Percentiles rank a stretch among this genome's conserved stretches.
These are phyloP conservation scores for Candida sonorensis DNA, from an alignment of 805 yeast species.

Conservation along the genomic window DNA sequence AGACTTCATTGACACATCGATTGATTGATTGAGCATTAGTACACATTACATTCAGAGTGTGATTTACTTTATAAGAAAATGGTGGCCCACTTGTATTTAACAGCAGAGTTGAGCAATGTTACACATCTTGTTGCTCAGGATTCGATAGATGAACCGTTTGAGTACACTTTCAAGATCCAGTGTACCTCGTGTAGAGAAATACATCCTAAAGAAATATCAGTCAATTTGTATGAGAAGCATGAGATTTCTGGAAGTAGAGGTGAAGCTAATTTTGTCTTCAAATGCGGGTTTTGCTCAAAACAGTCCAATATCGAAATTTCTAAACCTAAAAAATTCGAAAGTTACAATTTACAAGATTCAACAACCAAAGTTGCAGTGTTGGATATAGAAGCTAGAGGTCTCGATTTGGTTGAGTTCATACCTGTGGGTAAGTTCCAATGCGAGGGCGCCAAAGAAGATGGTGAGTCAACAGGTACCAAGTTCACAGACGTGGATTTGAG, in stretches of 20 bases:
- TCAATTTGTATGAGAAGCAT: constrained; percentile 60
- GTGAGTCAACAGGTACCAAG: constrained; percentile 25
- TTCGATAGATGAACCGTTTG: constrained; percentile 53
- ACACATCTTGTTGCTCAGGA: constrained; percentile 48
- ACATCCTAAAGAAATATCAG: constrained; percentile 63
- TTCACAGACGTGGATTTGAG: constrained; percentile 63
- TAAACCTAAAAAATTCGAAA: constrained; percentile 17
- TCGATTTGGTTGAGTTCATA: constrained; percentile 61
- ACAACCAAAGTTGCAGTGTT: constrained; percentile 44
- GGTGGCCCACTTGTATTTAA: constrained; percentile 25
- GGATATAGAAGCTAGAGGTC: constrained; percentile 80
- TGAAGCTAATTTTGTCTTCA: constrained; percentile 75
- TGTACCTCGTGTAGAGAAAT: constrained; percentile 77
- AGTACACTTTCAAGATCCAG: constrained; percentile 63
- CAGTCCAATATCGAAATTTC: constrained; percentile 18
- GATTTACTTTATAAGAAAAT: no score
- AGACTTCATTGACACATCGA: no score
- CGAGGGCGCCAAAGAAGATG: constrained; percentile 37
- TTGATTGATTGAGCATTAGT: no score
- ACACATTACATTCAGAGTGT: no score
- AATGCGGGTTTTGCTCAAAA: constrained; percentile 23
- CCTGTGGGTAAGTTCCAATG: constrained; percentile 59
- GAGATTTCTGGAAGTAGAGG: constrained; percentile 70
- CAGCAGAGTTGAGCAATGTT: constrained; percentile 31
- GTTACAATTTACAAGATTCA: constrained; percentile 33